Evolutionary conservation across 2,329 filamentous ascomycete species (phyloP), one percentile per base, ranked within the genome.

Genomic region (Colletotrichum orchidophilum): DNA sequence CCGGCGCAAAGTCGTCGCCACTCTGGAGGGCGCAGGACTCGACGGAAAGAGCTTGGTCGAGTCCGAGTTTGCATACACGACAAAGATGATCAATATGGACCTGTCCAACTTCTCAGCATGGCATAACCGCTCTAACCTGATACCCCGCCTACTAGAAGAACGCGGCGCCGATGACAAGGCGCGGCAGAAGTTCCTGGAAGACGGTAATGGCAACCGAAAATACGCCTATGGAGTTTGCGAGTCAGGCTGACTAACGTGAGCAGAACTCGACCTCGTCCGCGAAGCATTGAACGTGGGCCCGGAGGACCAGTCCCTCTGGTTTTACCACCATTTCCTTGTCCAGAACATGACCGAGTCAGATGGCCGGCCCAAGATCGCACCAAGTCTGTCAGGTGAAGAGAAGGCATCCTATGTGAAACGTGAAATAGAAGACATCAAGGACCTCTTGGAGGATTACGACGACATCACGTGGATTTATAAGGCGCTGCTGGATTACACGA

Each of bases 81-180:
- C 92, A 15, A 93, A 90, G 78, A 98, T 96, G 94, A 94, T 98
- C 76, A 85, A 87, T 50, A 84, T 83, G n/a, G 93, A 97, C 76
- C 85, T 99, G 58, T 97, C 94, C 50, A 99, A 99, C 80, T 99
- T 98, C 80, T 98, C 95, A 4, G 96, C 96, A 2, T 98, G 96
- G 96, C 96, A 99, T 80, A 93, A 93, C 78, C 91, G 96, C 62
- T 94, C 93, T 75, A 94, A 93, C 77, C 86, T 98, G 26, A 96
- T 98, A 65, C 90, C 93, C 52, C 88, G 89, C 50, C 82, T 98
- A 24, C 84, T 98, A 60, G 83, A 89, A 21, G 93, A 97, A 80
- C 88, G 94, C 59, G 81, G 85, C 0, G 92, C 94, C 2, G 87
- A 89, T 71, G 86, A 90, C 59, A 82, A 80, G 24, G 88, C 90